Percentiles rank a stretch among this genome's conserved stretches.
Evolutionary conservation across 495 filamentous ascomycete species (phyloP).

Genomic region (Daldinia loculata): DNA sequence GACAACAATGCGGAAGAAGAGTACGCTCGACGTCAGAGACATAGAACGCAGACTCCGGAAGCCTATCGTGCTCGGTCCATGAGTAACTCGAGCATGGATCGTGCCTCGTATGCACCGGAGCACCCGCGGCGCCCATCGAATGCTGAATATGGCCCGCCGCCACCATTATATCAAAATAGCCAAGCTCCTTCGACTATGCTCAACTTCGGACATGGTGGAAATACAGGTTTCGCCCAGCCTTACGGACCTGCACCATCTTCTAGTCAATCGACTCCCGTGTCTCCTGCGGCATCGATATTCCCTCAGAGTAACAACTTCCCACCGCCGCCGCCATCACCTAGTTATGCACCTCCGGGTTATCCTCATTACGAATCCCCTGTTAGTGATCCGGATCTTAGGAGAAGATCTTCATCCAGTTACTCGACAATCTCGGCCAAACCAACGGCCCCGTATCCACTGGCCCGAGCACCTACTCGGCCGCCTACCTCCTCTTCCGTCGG

Average conservation of each 20-base stretch:
- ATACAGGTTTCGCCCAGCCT: slow-evolving; percentile 41
- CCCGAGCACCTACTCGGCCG: slow-evolving; percentile 27
- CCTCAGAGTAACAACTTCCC: slow-evolving; percentile 34
- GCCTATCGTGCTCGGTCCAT: slow-evolving; percentile 74
- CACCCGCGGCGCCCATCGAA: slow-evolving; percentile 64
- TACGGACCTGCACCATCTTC: slow-evolving; percentile 39
- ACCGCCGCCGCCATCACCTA: slow-evolving; percentile 40
- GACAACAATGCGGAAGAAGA: slow-evolving; percentile 75
- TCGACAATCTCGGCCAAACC: slow-evolving; percentile 41
- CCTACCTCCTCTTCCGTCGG: slow-evolving; percentile 34
- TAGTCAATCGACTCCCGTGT: slow-evolving; percentile 44
- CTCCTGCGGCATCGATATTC: slow-evolving; percentile 42
- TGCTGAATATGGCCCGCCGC: slow-evolving; percentile 62
- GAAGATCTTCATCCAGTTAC: slow-evolving; percentile 39
- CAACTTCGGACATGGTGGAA: slow-evolving; percentile 44
- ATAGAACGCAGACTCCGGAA: slow-evolving; percentile 69
- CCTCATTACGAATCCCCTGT: slow-evolving; percentile 40
- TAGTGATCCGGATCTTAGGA: slow-evolving; percentile 35
- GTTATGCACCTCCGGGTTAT: slow-evolving; percentile 38
- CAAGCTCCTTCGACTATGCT: slow-evolving; percentile 47
- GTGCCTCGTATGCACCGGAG: slow-evolving; percentile 56
- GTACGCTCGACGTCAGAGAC: slow-evolving; percentile 59
- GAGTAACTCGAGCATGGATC: slow-evolving; percentile 73
- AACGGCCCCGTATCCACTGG: slow-evolving; percentile 26
- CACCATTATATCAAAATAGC: slow-evolving; percentile 51